Evolutionary conservation across 1,284 basidiomycete genomes (phyloP).

Genomic region (Tilletia setariae): DNA sequence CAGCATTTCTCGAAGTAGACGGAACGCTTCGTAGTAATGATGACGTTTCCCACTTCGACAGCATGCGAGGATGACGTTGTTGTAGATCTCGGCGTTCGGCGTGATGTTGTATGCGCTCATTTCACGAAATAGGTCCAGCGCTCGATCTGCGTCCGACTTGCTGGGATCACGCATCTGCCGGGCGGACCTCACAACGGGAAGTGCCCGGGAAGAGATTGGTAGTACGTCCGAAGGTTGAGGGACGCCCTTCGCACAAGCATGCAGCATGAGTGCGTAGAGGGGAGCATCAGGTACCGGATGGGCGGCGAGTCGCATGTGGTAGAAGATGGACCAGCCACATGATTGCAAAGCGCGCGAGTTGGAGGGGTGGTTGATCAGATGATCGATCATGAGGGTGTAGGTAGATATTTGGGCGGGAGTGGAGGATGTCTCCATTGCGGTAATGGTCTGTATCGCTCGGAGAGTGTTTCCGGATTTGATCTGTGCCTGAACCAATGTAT

Average conservation of each 20-base stretch:
- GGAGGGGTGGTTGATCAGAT: conserved; percentile 25
- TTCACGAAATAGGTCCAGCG: conserved; percentile 87
- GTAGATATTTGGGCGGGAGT: conserved; percentile 41
- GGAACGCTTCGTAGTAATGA: conserved; percentile 52
- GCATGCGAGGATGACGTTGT: conserved; percentile 74
- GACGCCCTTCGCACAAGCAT: conserved; percentile 68
- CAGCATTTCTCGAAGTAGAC: conserved; percentile 61
- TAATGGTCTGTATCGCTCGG: conserved; percentile 34
- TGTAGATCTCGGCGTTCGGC: conserved; percentile 72
- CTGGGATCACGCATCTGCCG: not conserved
- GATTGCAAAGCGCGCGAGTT: conserved; percentile 28
- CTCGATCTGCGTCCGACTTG: conserved; percentile 75
- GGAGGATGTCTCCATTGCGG: conserved; percentile 26
- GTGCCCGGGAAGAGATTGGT: not conserved
- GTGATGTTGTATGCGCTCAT: conserved; percentile 69
- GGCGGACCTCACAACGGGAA: not conserved
- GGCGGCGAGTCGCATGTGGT: conserved; percentile 91
- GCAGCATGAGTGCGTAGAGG: conserved; percentile 82
- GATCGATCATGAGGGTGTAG: conserved; percentile 44
- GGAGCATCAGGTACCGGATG: conserved; percentile 73
- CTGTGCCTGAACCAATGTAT: too few species aligned
- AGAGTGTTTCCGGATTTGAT: conserved; percentile 17
- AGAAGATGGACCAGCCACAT: conserved; percentile 75
- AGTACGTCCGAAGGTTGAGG: conserved; percentile 54
- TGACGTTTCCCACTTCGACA: conserved; percentile 55